Base-by-base conservation (phyloP, 345 rosid genomes). In the Citrus glauca region DNA sequence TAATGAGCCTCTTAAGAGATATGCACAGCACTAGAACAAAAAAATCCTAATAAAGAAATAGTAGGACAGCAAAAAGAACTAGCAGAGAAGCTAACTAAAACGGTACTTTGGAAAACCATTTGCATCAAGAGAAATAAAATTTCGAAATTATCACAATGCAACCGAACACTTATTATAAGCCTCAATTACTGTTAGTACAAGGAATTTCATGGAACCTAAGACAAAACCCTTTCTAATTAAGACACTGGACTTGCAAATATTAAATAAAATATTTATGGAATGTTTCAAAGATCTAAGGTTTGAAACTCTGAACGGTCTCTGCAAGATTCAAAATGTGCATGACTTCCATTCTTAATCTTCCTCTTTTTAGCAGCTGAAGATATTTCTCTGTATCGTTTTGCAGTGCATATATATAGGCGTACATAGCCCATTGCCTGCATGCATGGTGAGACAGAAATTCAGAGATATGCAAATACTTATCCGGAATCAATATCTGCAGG, bases 341-440 rank as follows among this genome's bases (percentile, higher is more conserved):
- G 42, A 70, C 45, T 80, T 84, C 85, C 89, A 79, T 79, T 70
- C 79, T 50, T 65, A 37, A 17, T 30, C 55, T 37, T 73, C 55
- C 56, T 66, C 38, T 42, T 75, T 64, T 69, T 82, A 77, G 81
- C 82, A 72, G 56, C 79, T 78, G 10, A 81, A 75, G 81, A 72
- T 69, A 30, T 62, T 69, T 45, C 33, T 80, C 59, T 75, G 37
- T 42, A n/a, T 73, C 69, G 24, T 83, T 79, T 62, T 77, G 78
- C 78, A 66, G 83, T 57, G 17, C 55, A 79, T 45, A 45, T 45
- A 11, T 45, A 45, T 45, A 45, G 50, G 50, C 5, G 50, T 11
- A 11, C 1, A 45, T n/a, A 61, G 71, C 53, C 86, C 85, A 81
- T 84, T 69, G 66, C 79, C 81, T 81, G 81, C 85, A 72, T 83